A percentile compares a stretch with the other conserved stretches of the same genome.
These are phyloP conservation scores for Grosmannia serpens DNA, from an alignment of 2,329 filamentous ascomycete genomes.

Conservation along the genomic window DNA sequence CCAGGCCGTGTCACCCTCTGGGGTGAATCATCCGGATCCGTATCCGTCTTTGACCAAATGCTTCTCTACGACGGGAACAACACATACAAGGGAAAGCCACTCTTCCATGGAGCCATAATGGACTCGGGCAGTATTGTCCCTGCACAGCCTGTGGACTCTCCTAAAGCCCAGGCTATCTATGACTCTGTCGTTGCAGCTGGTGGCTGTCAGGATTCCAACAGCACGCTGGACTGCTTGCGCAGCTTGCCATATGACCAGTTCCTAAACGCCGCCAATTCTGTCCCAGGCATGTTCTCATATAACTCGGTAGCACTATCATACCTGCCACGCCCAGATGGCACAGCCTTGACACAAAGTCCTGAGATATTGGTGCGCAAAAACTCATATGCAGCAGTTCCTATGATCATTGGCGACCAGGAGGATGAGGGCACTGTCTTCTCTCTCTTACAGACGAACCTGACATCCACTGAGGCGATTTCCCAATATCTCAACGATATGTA, in stretches of 20 bases:
- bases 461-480: slow-evolving; percentile 44
- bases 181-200: slow-evolving; percentile 47
- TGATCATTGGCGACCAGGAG: slow-evolving; percentile 61
- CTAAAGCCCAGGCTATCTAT: slow-evolving; percentile 55
- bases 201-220: slow-evolving; percentile 45
- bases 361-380: slow-evolving; percentile 43
- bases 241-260: slow-evolving; percentile 45
- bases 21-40: slow-evolving; percentile 61
- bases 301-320: slow-evolving; percentile 58
- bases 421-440: slow-evolving; percentile 70
- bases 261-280: slow-evolving; percentile 55
- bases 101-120: slow-evolving; percentile 74
- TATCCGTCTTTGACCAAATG: slow-evolving; percentile 70
- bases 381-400: slow-evolving; percentile 35
- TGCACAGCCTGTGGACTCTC: slow-evolving; percentile 50
- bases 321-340: slow-evolving; percentile 61
- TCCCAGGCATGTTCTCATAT: slow-evolving; percentile 57
- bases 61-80: slow-evolving; percentile 53
- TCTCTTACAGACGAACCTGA: slow-evolving; percentile 58
- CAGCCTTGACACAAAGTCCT: slow-evolving; percentile 47
- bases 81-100: slow-evolving; percentile 59
- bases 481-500: slow-evolving; percentile 49
- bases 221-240: slow-evolving; percentile 58
- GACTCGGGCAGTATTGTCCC: slow-evolving; percentile 55
- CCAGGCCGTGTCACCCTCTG: slow-evolving; percentile 68